phyloP scores from a whole-genome alignment of 352 stramenopile species.

The Phytopythium helicoides region DNA sequence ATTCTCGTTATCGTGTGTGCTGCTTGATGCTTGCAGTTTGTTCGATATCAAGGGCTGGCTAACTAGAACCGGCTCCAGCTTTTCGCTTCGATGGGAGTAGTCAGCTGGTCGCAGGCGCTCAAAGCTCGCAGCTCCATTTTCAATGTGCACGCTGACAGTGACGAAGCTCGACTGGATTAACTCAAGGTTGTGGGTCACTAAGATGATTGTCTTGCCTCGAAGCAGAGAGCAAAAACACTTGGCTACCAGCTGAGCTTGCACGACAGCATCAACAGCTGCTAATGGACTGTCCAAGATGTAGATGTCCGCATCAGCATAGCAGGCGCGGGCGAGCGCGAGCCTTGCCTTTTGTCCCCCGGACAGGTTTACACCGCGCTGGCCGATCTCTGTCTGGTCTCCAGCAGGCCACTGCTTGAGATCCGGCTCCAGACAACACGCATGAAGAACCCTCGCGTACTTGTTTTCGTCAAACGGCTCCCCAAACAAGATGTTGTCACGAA shows the following conservation, averaged over 20 bases:
- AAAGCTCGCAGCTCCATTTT: not conserved
- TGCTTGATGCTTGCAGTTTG: not conserved
- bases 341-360: conserved; percentile 82
- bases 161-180: not conserved
- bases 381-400: conserved; percentile 94
- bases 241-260: conserved; percentile 4
- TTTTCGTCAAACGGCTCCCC: conserved; percentile 30
- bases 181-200: conserved; percentile 5
- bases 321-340: conserved; percentile 50
- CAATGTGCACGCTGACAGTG: not conserved
- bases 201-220: conserved; percentile 2
- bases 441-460: conserved; percentile 52
- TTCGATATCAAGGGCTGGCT: not conserved
- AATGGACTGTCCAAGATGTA: conserved; percentile 67
- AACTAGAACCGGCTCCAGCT: not conserved
- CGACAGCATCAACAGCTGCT: conserved; percentile 44
- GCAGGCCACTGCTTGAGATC: conserved; percentile 85
- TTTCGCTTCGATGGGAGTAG: not conserved
- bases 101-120: not conserved
- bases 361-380: conserved; percentile 83
- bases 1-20: not conserved
- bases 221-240: conserved; percentile 6
- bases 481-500: conserved; percentile 64
- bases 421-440: conserved; percentile 73
- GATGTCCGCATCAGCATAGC: conserved; percentile 67